Percentiles rank a stretch among this genome's conserved stretches.
phyloP scores from a whole-genome alignment of 257 asterid genomes.

The Ilex asprella region DNA sequence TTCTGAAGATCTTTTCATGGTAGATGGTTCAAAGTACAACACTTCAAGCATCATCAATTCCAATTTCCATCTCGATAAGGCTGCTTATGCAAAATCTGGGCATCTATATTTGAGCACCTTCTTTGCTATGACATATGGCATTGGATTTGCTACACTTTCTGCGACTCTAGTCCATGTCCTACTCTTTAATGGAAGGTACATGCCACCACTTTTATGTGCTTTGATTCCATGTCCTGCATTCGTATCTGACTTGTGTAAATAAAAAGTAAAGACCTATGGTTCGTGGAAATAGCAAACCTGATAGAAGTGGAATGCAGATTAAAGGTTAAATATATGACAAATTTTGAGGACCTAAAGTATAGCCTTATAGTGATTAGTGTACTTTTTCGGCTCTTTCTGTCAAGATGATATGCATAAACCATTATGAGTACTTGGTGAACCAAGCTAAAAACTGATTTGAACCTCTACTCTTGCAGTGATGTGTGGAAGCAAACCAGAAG shows the following conservation, averaged over 20 bases:
- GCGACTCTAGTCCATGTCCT: slow-evolving; percentile 39
- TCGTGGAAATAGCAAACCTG: too few species aligned
- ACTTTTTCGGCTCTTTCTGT: too few species aligned
- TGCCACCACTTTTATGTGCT: neutral
- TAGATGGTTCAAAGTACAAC: slow-evolving; percentile 24
- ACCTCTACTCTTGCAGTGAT: slow-evolving; percentile 21
- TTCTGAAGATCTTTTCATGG: slow-evolving; percentile 22
- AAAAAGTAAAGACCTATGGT: neutral
- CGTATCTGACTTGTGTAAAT: neutral
- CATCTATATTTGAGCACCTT: slow-evolving; percentile 31
- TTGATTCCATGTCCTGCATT: neutral
- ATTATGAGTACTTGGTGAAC: too few species aligned
- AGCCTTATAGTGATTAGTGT: too few species aligned
- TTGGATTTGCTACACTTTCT: slow-evolving; percentile 42
- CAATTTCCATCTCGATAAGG: slow-evolving; percentile 32
- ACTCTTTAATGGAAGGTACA: slow-evolving; percentile 45
- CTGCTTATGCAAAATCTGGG: slow-evolving; percentile 29
- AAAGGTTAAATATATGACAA: too few species aligned
- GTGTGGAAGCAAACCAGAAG: slow-evolving; percentile 26
- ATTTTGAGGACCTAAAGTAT: too few species aligned
- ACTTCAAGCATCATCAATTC: slow-evolving; percentile 16
- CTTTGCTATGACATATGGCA: slow-evolving; percentile 39
- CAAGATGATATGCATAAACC: too few species aligned
- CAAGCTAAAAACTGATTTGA: neutral
- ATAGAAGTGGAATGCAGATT: too few species aligned